Base-by-base conservation (phyloP, 257 asterid genomes). In the Paulownia fortunei region DNA sequence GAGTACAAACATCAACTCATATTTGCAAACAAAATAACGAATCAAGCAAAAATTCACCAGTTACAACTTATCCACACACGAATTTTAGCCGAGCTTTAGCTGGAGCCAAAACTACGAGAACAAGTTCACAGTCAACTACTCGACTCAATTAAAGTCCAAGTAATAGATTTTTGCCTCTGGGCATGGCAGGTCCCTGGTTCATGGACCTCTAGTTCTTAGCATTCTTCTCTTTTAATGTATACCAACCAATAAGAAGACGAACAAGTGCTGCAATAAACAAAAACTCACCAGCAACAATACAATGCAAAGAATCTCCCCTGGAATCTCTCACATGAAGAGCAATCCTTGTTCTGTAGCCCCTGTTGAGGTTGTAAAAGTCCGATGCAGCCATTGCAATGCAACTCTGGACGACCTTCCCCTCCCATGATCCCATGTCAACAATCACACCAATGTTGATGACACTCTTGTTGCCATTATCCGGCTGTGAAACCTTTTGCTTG, bases 241-340 rank as follows among this genome's bases (percentile, higher is more conserved):
- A 21, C 32, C 34, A 23, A 56, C 5, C 21, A 56, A 52, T 56
- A 0, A 26, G 41, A 58, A 34, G 19, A 34, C 49, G 19, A n/a
- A 30, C 2, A 26, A 46, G 59, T 21, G 13, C 19, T 10, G 56
- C 42, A 21, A 16, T 15, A 18, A 41, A 42, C 3, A 8, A 30
- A 56, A 69, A 60, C 82, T 72, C 62, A 80, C 87, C 82, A 52
- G 80, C 70, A 26, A 71, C 55, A 12, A 51, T 65, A 69, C 49
- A 59, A 41, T 39, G 67, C 51, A 83, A 55, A n/a, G 87, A 41
- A 56, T 76, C 78, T 37, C 81, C 81, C 42, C 30, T 47, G 10
- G 81, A 75, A 63, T 81, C 76, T 58, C 82, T 72, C 2, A 52
- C 21, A 23, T 77, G 82, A 66, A 77, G 72, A 66, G 13, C 51